These are phyloP conservation scores for Rehmannia glutinosa DNA, from an alignment of 257 asterid species.

Conservation along the genomic window DNA sequence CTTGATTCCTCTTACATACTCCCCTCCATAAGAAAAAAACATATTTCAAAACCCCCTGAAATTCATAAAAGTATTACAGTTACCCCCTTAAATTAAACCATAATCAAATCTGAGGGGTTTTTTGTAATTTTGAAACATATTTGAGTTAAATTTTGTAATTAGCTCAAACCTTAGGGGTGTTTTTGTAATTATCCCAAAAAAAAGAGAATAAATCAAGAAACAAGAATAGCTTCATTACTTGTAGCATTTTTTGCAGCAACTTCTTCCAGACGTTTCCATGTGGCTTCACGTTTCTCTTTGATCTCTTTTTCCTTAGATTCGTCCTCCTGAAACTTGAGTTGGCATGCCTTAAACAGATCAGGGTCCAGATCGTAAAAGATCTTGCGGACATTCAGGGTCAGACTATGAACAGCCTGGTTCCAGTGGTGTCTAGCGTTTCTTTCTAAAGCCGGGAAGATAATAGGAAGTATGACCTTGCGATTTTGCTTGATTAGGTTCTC, in stretches of 20 bases:
- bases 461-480: slow-evolving; percentile 29
- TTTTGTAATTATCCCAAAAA: no score
- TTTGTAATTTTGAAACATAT: no score
- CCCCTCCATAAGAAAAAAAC: no score
- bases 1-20: no score
- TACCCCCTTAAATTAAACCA: no score
- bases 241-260: slow-evolving; percentile 18
- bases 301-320: slow-evolving; percentile 29
- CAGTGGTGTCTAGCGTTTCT: slow-evolving; percentile 37
- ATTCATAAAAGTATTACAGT: no score
- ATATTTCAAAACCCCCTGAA: no score
- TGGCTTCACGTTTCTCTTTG: slow-evolving; percentile 25
- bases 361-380: slow-evolving; percentile 32
- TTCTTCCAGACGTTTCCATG: slow-evolving; percentile 32
- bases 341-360: slow-evolving; percentile 27
- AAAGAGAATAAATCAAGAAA: slow-evolving; percentile 7
- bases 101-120: no score
- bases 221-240: slow-evolving; percentile 29
- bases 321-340: slow-evolving; percentile 25
- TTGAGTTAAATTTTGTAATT: no score
- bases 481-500: slow-evolving; percentile 33
- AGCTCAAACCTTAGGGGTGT: no score
- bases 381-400: slow-evolving; percentile 30
- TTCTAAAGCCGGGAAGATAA: slow-evolving; percentile 38
- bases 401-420: slow-evolving; percentile 39